These are phyloP conservation scores for Przewalskia tangutica DNA, from an alignment of 257 asterid genomes.

Conservation along the genomic window DNA sequence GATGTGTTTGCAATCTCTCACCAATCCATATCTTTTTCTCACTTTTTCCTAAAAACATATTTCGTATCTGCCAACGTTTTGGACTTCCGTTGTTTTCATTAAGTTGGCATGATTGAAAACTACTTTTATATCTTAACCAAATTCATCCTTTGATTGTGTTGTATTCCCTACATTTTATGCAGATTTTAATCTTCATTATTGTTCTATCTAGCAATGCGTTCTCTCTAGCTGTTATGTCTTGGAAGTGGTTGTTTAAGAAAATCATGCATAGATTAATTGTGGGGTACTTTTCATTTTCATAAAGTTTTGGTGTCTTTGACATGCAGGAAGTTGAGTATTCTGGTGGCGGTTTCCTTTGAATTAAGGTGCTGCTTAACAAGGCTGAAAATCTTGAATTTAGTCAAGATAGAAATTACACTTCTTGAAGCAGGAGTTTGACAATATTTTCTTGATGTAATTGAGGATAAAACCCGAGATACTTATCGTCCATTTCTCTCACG, in stretches of 20 bases:
- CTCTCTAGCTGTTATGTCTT: background rate
- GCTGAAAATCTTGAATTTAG: background rate
- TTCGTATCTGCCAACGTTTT: background rate
- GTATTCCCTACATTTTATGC: background rate
- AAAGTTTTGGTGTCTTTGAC: background rate
- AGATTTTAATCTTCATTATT: background rate
- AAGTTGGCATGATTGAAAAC: background rate
- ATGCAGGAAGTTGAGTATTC: conserved; percentile 90
- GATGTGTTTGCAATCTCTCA: background rate
- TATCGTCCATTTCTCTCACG: background rate
- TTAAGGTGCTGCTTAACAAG: background rate
- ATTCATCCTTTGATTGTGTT: background rate
- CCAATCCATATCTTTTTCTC: background rate
- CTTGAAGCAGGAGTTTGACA: conserved; percentile 2
- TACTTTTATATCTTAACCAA: background rate
- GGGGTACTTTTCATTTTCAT: background rate
- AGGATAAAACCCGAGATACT: background rate
- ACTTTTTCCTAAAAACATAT: background rate
- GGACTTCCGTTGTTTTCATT: background rate
- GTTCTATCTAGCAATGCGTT: background rate
- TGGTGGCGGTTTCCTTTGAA: conserved; percentile 74
- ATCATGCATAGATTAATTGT: background rate
- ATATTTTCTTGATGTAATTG: background rate
- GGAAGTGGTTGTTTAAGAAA: background rate
- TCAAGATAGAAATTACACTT: conserved; percentile 4